These are phyloP conservation scores for Tetradesmus lagerheimii DNA, from an alignment of 139 green algal genomes.

Conservation along the genomic window DNA sequence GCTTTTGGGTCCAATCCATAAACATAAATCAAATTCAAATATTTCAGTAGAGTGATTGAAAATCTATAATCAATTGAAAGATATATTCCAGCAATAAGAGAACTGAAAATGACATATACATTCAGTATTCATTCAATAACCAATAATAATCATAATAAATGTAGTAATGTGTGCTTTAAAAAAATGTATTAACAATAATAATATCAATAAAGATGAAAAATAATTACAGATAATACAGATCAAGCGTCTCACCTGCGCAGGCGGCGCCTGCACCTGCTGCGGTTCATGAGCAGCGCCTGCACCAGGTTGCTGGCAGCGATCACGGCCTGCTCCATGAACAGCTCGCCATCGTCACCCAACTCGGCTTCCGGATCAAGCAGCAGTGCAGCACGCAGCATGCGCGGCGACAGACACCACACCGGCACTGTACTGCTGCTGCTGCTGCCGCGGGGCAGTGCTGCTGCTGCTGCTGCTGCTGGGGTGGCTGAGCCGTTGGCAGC, in stretches of 20 bases:
- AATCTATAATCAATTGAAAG: too few species aligned
- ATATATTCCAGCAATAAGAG: too few species aligned
- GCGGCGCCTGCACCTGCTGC: constrained; percentile 72
- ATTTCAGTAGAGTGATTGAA: too few species aligned
- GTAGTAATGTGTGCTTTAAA: too few species aligned
- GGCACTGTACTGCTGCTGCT: constrained; percentile 34
- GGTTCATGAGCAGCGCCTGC: constrained; percentile 82
- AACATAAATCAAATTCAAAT: background rate
- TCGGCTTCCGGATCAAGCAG: background rate
- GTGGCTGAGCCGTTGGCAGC: background rate
- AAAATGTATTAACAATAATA: too few species aligned
- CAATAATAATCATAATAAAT: too few species aligned
- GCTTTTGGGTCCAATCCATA: constrained; percentile 64
- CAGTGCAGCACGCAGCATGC: constrained; percentile 62
- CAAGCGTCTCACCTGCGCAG: background rate
- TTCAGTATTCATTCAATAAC: too few species aligned
- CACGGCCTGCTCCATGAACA: constrained; percentile 82
- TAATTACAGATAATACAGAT: too few species aligned
- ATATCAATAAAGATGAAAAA: too few species aligned
- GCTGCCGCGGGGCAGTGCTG: background rate
- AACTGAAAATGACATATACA: too few species aligned
- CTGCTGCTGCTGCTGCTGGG: background rate
- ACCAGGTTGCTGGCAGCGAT: constrained; percentile 76
- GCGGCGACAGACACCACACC: constrained; percentile 53
- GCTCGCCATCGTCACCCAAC: constrained; percentile 56